Base-by-base conservation (phyloP, 768 basidiomycete species). In the Antrodiella citrinella region DNA sequence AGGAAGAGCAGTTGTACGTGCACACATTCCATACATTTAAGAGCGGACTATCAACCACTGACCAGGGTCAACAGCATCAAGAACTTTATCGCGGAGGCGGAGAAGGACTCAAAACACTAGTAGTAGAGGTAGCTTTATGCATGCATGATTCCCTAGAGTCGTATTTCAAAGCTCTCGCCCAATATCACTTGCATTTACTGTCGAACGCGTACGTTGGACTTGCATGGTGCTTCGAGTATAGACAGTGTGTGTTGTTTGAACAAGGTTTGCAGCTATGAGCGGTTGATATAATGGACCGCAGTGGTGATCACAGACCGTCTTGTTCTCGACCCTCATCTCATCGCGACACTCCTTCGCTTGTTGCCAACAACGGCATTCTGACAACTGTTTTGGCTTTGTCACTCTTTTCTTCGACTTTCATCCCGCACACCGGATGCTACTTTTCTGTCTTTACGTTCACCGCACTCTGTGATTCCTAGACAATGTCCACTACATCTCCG, bases 1-100 rank as follows among this genome's bases (percentile, higher is more conserved):
- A 91, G 66, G 90, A 92, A 65, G 89, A 88, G 62, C 73, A 82
- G 56, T 91, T 91, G 89, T 91, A 70, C 66, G 78, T 80, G 64
- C 57, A 39, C 38, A 26, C 47, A 30, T 46, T 53, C 56, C 26
- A 30, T 51, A 18, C 35, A 26, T 19, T 49, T 19, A 30, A 49
- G 58, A 57, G 57, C 58, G 62, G 61, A 66, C 60, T 66, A 59
- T 59, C 64, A 59, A 65, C 57, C 64, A 78, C 69, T 67, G 52
- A 66, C 59, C 63, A 78, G 77, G 74, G 67, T 71, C 57, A 61
- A 74, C 71, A 91, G 89, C 64, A 88, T 91, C 70, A 73, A 76
- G 65, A 81, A 82, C 45, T 91, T 87, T 63, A 77, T 91, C 53
- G 80, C 77, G 50, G 87, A 89, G 62, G 88, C 89, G 44, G 89